Percentiles rank a stretch among this genome's conserved stretches.
Evolutionary conservation across 192 early-diverging fungal genomes (phyloP).

Genomic region (Umbelopsis sp.): DNA sequence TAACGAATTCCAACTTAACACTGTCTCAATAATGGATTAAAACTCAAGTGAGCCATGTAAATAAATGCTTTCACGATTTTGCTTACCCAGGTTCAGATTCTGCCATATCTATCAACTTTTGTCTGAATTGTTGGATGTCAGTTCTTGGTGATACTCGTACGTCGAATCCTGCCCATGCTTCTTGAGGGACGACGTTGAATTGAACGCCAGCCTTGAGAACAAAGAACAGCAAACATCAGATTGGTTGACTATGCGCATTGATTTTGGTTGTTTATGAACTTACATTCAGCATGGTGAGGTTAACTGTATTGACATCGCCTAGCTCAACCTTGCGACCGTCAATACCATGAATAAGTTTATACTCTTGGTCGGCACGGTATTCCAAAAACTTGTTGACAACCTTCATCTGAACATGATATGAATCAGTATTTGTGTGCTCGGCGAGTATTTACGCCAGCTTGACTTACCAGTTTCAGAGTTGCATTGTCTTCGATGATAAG

Average conservation of each 20-base stretch:
- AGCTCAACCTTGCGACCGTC: constrained; percentile 59
- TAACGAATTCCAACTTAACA: constrained; percentile 64
- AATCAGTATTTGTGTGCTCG: neutral
- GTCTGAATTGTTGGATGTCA: constrained; percentile 65
- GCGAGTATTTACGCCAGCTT: neutral
- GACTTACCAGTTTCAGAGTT: constrained; percentile 62
- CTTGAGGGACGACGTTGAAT: constrained; percentile 81
- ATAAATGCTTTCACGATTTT: neutral
- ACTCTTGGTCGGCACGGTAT: constrained; percentile 68
- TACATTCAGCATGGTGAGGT: constrained; percentile 75
- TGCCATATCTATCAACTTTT: constrained; percentile 46
- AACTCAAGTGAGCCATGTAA: neutral
- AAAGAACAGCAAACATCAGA: neutral
- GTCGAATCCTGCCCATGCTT: constrained; percentile 69
- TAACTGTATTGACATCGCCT: constrained; percentile 82
- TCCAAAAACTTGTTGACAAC: constrained; percentile 71
- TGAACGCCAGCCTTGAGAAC: constrained; percentile 62
- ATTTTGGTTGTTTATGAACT: neutral
- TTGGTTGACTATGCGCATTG: neutral
- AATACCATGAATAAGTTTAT: constrained; percentile 52
- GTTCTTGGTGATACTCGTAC: constrained; percentile 74
- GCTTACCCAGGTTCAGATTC: constrained; percentile 48
- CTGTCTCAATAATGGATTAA: constrained; percentile 40
- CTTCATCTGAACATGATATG: neutral
- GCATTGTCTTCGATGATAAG: constrained; percentile 74